Conservation (phyloP, 1,284 basidiomycete species). For the Cutaneotrichosporon sp. region DNA sequence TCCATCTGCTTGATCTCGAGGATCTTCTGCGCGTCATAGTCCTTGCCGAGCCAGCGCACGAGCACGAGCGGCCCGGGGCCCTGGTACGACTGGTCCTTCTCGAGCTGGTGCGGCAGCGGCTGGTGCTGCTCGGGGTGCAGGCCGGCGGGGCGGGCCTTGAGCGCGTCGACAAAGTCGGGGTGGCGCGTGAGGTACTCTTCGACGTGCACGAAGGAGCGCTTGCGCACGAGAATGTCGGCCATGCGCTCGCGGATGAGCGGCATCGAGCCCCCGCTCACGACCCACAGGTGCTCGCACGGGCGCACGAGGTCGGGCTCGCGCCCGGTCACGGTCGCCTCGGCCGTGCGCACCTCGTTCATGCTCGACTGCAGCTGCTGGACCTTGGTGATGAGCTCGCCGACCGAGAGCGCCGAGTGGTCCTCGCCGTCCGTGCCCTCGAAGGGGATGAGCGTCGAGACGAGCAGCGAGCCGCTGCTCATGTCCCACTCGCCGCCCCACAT, state of each 20-base stretch:
- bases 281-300: constrained; percentile 52
- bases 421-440: constrained; percentile 55
- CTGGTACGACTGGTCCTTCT: constrained; percentile 22
- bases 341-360: constrained; percentile 39
- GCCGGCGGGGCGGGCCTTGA: constrained; percentile 47
- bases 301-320: constrained; percentile 34
- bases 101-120: constrained; percentile 22
- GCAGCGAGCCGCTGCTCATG: constrained; percentile 49
- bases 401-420: constrained; percentile 48
- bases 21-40: constrained; percentile 47
- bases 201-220: constrained; percentile 51
- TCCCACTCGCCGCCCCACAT: constrained; percentile 55
- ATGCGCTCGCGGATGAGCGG: constrained; percentile 50
- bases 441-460: constrained; percentile 52
- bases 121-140: constrained; percentile 48
- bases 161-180: constrained; percentile 45
- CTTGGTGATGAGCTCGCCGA: constrained; percentile 53
- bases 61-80: constrained; percentile 44
- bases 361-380: constrained; percentile 39
- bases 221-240: constrained; percentile 49
- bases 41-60: constrained; percentile 50
- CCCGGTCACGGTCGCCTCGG: constrained; percentile 22
- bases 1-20: constrained; percentile 53
- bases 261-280: constrained; percentile 47
- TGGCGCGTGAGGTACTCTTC: constrained; percentile 54